Evolutionary conservation across 495 filamentous ascomycete genomes (phyloP), one percentile per base, ranked within the genome.

Genomic region (Hypomontagnella monticulosa): DNA sequence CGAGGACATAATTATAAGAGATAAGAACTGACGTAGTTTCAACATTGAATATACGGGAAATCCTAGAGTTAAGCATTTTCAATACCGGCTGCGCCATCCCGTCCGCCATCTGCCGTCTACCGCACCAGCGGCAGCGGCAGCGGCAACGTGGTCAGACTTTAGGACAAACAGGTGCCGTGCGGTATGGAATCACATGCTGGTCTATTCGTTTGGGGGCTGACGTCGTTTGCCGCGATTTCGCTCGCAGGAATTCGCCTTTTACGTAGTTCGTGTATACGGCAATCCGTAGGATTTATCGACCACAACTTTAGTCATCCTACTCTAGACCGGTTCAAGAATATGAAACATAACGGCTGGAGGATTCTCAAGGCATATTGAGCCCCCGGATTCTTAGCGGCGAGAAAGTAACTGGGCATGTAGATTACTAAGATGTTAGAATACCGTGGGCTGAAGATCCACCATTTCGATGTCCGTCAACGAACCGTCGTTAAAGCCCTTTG

Each of bases 141-240:
- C 14, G 11, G n/a, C 8, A 6, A 6, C 16, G 18, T n/a, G 37
- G 52, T 57, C 37, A 57, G 61, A 57, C 38, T 19, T 46, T 51
- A 51, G 57, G 38, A 6, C 20, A 38, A 7, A 36, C 18, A 44
- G 23, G 14, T 38, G 6, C 34, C 43, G 36, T 33, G 40, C 52
- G 46, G 46, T 27, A 37, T 18, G 27, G 46, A 42, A 36, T 23
- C 30, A 16, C 9, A 52, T 61, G 36, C 27, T n/a, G 3, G 23
- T 37, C 7, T 11, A 10, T 9, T 18, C 14, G 2, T 40, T 37
- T 15, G n/a, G 11, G 8, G 4, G 16, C 27, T 37, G 40, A 27
- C 36, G 12, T 42, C 15, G 50, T 43, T 1, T 19, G 47, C 27
- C 47, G 27, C n/a, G 40, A 20, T 23, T 32, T 23, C 7, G 5